These are phyloP conservation scores for Rhizophora mangle DNA, from an alignment of 345 rosid species.

Conservation along the genomic window DNA sequence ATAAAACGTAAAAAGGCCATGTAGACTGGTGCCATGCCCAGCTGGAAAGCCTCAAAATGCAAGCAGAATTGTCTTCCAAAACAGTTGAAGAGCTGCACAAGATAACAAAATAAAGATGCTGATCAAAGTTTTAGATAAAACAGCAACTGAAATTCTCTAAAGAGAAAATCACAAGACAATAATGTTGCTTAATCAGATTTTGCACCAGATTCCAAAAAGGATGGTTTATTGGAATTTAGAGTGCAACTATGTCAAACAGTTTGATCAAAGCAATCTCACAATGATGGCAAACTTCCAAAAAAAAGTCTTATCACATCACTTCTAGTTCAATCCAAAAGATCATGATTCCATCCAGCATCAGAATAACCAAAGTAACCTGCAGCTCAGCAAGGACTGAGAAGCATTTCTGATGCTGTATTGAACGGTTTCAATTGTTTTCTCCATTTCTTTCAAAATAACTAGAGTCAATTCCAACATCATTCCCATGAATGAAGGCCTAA, in stretches of 20 bases:
- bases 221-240: background rate
- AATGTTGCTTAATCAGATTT: background rate
- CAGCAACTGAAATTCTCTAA: background rate
- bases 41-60: conserved; percentile 90
- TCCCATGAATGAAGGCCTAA: background rate
- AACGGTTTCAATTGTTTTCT: background rate
- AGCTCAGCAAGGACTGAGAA: too few relatives aligned
- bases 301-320: background rate
- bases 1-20: conserved; percentile 87
- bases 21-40: conserved; percentile 74
- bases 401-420: background rate
- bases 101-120: background rate
- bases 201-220: background rate
- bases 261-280: background rate
- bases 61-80: conserved; percentile 88
- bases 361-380: too few relatives aligned
- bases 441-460: background rate
- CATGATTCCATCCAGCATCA: background rate
- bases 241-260: background rate
- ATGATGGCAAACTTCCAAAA: background rate
- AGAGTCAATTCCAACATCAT: background rate
- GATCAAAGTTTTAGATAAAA: background rate
- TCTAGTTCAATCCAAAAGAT: background rate
- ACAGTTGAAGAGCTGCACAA: conserved; percentile 72
- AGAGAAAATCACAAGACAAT: background rate